Base-by-base conservation (phyloP, 1,284 basidiomycete genomes). In the Phellopilus nigrolimitatus region DNA sequence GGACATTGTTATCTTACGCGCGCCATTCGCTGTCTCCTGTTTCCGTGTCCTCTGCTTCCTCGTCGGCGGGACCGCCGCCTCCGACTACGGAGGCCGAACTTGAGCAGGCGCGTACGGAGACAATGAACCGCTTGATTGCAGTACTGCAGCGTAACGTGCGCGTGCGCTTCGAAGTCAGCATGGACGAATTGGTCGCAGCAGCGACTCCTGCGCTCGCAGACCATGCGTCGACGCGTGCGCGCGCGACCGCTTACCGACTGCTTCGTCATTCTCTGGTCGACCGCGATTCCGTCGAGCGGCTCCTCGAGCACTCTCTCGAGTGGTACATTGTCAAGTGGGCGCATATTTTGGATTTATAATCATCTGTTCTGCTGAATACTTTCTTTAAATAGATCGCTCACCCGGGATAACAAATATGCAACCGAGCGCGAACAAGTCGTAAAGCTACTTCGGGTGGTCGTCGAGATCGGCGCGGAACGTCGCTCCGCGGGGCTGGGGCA, bases 391-490 rank as follows among this genome's bases (percentile, higher is more conserved):
- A 94, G 93, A 55, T 84, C 93, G 0, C 74, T 97, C 24, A 80
- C 87, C 1, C 82, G 93, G 13, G 95, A 97, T 63, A 84, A 82
- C 62, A 89, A 92, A 61, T 75, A 85, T 59, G 79, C 85, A 1
- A 74, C 85, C 2, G 95, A 99, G 71, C 90, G 94, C 62, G 91
- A 97, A 64, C 94, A 98, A 65, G 92, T 82, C n/a, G 82, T 99
- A 60, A 91, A 92, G 57, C 80, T 98, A 17, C 80, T 98, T 42
- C 86, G 95, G n/a, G 72, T 83, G 1, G 80, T 95, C 36, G 78
- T 95, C 17, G 82, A 88, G 60, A 73, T 88, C 49, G 80, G 86
- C 13, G 81, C 81, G 5, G 75, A 79, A 46, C 70, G 71, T 34
- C 71, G 70, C 30, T 66, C 68, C 17, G 66, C 71, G 25, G 70